Conservation (phyloP, 2,329 filamentous ascomycete species). For the Xylaria digitata region DNA sequence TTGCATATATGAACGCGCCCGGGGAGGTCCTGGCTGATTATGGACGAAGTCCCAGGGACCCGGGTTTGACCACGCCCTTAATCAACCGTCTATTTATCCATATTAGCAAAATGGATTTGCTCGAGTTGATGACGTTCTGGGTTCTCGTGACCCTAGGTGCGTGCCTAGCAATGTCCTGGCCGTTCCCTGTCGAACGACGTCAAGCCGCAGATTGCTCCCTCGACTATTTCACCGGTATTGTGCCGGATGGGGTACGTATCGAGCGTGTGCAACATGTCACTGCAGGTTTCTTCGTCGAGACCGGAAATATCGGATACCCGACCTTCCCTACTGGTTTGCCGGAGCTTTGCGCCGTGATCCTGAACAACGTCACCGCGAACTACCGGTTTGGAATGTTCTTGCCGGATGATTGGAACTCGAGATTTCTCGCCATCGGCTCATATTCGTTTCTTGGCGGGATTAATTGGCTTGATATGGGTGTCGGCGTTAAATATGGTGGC, state of each 20-base stretch:
- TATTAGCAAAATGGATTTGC: slow-evolving; percentile 16
- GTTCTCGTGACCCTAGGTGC: slow-evolving; percentile 24
- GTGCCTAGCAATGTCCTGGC: slow-evolving; percentile 24
- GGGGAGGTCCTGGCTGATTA: neutral
- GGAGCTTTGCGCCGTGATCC: slow-evolving; percentile 45
- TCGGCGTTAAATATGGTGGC: slow-evolving; percentile 42
- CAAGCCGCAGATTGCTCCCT: slow-evolving; percentile 39
- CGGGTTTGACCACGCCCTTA: slow-evolving; percentile 14
- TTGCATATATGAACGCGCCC: slow-evolving; percentile 17
- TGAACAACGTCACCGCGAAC: slow-evolving; percentile 44
- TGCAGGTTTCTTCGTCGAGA: slow-evolving; percentile 41
- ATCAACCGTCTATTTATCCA: slow-evolving; percentile 16
- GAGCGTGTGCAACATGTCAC: slow-evolving; percentile 44
- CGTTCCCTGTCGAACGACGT: slow-evolving; percentile 23
- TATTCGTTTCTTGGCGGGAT: slow-evolving; percentile 48
- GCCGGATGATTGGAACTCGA: slow-evolving; percentile 47
- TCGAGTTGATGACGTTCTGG: slow-evolving; percentile 27
- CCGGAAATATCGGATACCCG: slow-evolving; percentile 46
- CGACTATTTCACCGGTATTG: slow-evolving; percentile 41
- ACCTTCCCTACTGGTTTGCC: slow-evolving; percentile 43
- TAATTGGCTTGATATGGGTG: slow-evolving; percentile 49
- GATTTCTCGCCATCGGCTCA: slow-evolving; percentile 44
- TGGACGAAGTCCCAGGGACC: slow-evolving; percentile 1
- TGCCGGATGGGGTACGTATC: slow-evolving; percentile 35
- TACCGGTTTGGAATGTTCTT: slow-evolving; percentile 50